A percentile compares a stretch with the other conserved stretches of the same genome.
Evolutionary conservation across 1,284 basidiomycete genomes (phyloP).

Genomic region (Marasmius oreades): DNA sequence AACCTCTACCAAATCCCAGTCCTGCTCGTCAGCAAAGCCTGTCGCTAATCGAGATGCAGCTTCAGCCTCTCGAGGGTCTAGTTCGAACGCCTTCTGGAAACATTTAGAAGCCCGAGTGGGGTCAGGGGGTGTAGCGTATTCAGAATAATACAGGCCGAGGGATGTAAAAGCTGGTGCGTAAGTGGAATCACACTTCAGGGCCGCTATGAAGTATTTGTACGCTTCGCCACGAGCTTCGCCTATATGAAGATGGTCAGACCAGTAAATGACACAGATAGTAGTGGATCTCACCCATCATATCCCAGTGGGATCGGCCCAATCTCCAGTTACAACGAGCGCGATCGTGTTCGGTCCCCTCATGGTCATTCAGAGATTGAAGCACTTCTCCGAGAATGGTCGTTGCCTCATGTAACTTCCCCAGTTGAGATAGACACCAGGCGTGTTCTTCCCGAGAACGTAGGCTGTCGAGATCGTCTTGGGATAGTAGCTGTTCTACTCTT

Average conservation of each 20-base stretch:
- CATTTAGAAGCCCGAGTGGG: slow-evolving; percentile 88
- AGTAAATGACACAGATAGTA: neutral
- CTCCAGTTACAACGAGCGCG: slow-evolving; percentile 67
- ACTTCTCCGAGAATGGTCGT: slow-evolving; percentile 57
- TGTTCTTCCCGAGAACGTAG: slow-evolving; percentile 77
- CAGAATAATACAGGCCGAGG: slow-evolving; percentile 87
- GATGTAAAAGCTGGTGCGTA: slow-evolving; percentile 94
- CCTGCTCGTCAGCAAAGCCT: slow-evolving; percentile 88
- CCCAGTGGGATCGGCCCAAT: slow-evolving; percentile 36
- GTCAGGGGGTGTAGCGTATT: slow-evolving; percentile 72
- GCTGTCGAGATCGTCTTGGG: slow-evolving; percentile 45
- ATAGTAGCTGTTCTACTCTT: slow-evolving; percentile 42
- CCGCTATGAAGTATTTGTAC: slow-evolving; percentile 79
- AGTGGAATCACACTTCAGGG: slow-evolving; percentile 73
- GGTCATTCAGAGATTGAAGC: slow-evolving; percentile 49
- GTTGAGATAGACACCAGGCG: slow-evolving; percentile 82
- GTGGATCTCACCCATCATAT: slow-evolving; percentile 57
- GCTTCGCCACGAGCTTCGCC: slow-evolving; percentile 54
- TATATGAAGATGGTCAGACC: slow-evolving; percentile 18
- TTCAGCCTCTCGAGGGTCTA: slow-evolving; percentile 85
- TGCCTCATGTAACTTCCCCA: slow-evolving; percentile 51
- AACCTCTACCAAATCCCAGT: slow-evolving; percentile 96
- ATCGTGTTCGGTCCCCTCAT: slow-evolving; percentile 52
- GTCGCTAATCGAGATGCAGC: slow-evolving; percentile 84
- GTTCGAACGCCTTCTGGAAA: slow-evolving; percentile 98